Conservation (phyloP, 768 basidiomycete species). For the Kwoniella mangroviensis region DNA sequence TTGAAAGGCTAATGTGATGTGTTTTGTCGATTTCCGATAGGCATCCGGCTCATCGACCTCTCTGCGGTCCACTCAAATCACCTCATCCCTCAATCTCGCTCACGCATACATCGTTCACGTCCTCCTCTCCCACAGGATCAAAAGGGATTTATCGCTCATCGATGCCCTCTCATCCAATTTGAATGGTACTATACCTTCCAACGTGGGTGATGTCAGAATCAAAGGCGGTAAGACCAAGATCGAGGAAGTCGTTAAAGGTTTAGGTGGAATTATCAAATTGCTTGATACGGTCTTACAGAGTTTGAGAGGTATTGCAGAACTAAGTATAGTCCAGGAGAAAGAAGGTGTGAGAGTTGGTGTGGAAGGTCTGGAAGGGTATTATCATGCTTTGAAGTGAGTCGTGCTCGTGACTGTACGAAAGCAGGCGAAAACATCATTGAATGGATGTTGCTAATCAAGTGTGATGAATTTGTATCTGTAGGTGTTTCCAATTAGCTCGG, state of each 20-base stretch:
- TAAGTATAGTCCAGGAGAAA: conserved; percentile 85
- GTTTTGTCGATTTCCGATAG: conserved; percentile 6
- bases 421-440: not conserved
- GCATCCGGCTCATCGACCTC: conserved; percentile 43
- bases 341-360: conserved; percentile 78
- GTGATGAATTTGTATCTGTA: conserved; percentile 40
- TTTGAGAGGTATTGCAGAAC: conserved; percentile 77
- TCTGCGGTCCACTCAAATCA: conserved; percentile 42
- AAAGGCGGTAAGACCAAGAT: conserved; percentile 42
- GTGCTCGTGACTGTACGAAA: no score
- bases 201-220: conserved; percentile 35
- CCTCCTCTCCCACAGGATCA: conserved; percentile 81
- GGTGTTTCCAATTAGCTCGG: conserved; percentile 71
- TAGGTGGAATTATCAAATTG: conserved; percentile 83
- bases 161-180: conserved; percentile 62
- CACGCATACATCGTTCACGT: conserved; percentile 87
- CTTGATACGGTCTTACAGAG: conserved; percentile 85
- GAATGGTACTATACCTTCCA: conserved; percentile 31
- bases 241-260: conserved; percentile 62
- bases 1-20: not conserved
- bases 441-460: not conserved
- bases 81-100: conserved; percentile 64
- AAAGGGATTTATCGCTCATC: conserved; percentile 82
- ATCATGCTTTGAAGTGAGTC: conserved; percentile 72
- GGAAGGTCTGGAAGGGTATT: conserved; percentile 74